A percentile compares a stretch with the other conserved stretches of the same genome.
Conservation (phyloP, 2,329 filamentous ascomycete species). For the Colletotrichum trifolii region DNA sequence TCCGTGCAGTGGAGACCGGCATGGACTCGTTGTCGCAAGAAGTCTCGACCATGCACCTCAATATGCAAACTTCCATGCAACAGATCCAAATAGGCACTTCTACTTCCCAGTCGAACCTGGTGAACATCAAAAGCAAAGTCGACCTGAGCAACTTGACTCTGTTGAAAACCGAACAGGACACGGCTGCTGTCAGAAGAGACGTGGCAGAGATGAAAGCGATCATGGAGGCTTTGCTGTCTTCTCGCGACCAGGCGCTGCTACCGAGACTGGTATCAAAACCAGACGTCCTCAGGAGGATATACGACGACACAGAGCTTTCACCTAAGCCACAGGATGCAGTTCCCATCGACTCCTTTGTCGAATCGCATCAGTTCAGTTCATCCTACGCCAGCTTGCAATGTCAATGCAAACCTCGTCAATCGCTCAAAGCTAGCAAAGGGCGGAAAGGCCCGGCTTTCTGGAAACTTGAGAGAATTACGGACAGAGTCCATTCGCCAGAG, state of each 20-base stretch:
- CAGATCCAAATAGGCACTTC: constrained; percentile 13
- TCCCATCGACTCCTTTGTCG: neutral
- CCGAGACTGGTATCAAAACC: neutral
- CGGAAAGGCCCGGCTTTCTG: neutral
- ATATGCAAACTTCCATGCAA: neutral
- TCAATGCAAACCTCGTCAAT: neutral
- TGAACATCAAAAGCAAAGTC: neutral
- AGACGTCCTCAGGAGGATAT: neutral
- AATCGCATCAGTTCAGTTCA: neutral
- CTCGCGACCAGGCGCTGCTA: neutral
- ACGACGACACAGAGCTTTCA: neutral
- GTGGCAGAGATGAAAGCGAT: neutral
- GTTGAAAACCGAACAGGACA: neutral
- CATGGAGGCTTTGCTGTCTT: neutral
- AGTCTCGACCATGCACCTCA: neutral
- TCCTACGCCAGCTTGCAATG: neutral
- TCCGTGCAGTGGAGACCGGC: neutral
- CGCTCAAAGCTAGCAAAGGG: neutral
- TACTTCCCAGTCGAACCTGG: neutral
- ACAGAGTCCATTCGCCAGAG: neutral
- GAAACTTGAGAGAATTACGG: neutral
- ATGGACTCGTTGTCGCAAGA: neutral
- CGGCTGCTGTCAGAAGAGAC: neutral
- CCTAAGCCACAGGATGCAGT: neutral
- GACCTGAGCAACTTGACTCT: neutral